These are phyloP conservation scores for Cucumis sativus DNA, from an alignment of 306 rosid genomes.

Conservation along the genomic window Cucumber_9930_V3 NC_026655.2:27333501-27334000, in stretches of 20 bases:
- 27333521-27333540: not conserved
- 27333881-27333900: not conserved
- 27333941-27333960: conserved; percentile 5
- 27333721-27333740: not conserved
- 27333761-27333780: not conserved
- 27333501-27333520: not conserved
- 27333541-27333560: not conserved
- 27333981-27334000: conserved; percentile 18
- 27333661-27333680: not conserved
- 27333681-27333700: not conserved
- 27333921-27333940: not conserved
- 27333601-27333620: not conserved
- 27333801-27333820: not conserved
- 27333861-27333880: not conserved
- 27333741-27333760: conserved; percentile 3
- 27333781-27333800: not conserved
- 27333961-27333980: conserved; percentile 10
- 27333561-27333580: not conserved
- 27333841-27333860: not conserved
- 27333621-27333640: not conserved
- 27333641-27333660: not conserved
- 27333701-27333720: not conserved
- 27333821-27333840: not conserved
- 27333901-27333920: not conserved
- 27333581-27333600: conserved; percentile 7